Conservation (phyloP, 352 stramenopile species). For the Phytopythium cucurbitacearum region DNA sequence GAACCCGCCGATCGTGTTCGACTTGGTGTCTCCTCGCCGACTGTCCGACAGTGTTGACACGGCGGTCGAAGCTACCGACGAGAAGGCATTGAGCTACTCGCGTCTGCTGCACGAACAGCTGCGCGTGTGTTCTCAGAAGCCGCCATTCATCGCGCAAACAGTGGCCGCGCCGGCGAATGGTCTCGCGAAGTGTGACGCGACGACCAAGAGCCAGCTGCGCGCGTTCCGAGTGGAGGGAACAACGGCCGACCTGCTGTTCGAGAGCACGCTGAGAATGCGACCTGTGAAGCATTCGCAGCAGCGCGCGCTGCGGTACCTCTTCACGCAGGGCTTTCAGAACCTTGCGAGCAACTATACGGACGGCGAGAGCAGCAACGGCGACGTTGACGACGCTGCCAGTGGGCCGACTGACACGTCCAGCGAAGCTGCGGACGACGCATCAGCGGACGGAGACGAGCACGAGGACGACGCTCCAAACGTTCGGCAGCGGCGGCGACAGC, state of each 20-base stretch:
- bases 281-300: slow-evolving; percentile 51
- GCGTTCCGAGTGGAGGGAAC: slow-evolving; percentile 71
- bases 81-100: slow-evolving; percentile 30
- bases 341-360: slow-evolving; percentile 23
- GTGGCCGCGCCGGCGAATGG: neutral
- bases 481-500: slow-evolving; percentile 4
- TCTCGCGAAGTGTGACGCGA: neutral
- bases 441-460: neutral
- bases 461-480: neutral
- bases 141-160: slow-evolving; percentile 33
- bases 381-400: slow-evolving; percentile 7
- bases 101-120: slow-evolving; percentile 64
- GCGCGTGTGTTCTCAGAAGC: slow-evolving; percentile 57
- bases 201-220: slow-evolving; percentile 23
- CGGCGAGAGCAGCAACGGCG: slow-evolving; percentile 4
- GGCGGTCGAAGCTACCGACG: slow-evolving; percentile 6
- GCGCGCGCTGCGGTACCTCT: slow-evolving; percentile 62
- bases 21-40: slow-evolving; percentile 12
- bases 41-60: neutral
- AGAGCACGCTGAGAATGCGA: slow-evolving; percentile 68
- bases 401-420: neutral
- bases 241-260: slow-evolving; percentile 52
- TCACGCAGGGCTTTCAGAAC: slow-evolving; percentile 46
- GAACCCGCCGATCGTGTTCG: slow-evolving; percentile 62
- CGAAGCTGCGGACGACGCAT: slow-evolving; percentile 9